Evolutionary conservation across 257 asterid genomes (phyloP).

Genomic region (Ilex aquifolium): DNA sequence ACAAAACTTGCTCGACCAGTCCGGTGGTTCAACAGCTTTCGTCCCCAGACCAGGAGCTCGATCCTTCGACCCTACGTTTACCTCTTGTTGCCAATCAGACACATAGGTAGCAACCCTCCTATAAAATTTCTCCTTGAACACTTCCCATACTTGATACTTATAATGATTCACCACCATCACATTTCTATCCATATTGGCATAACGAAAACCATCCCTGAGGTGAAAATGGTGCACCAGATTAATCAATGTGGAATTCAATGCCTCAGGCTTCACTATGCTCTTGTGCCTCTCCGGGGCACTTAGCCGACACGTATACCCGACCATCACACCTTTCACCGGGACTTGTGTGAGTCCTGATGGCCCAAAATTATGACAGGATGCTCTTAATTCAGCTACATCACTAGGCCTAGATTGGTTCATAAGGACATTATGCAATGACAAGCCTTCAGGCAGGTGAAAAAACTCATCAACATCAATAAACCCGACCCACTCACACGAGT

Average conservation of each 20-base stretch:
- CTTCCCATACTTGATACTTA: constrained; percentile 87
- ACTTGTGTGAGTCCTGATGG: constrained; percentile 48
- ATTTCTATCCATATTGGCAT: constrained; percentile 25
- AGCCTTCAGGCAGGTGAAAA: constrained; percentile 33
- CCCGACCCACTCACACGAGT: constrained; percentile 69
- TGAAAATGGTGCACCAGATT: constrained; percentile 74
- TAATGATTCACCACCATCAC: constrained; percentile 64
- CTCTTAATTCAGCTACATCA: constrained; percentile 43
- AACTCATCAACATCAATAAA: constrained; percentile 83
- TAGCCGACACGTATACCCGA: constrained; percentile 70
- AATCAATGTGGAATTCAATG: constrained; percentile 41
- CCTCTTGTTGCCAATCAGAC: constrained; percentile 68
- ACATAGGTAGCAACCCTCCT: constrained; percentile 79
- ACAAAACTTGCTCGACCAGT: constrained; percentile 66
- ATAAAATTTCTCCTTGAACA: constrained; percentile 65
- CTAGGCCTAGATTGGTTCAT: constrained; percentile 10
- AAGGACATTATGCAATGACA: constrained; percentile 25
- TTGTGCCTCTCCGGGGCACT: constrained; percentile 66
- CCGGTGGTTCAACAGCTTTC: constrained; percentile 53
- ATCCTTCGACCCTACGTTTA: constrained; percentile 58
- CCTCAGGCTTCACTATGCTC: constrained; percentile 64
- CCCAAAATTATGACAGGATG: constrained; percentile 56
- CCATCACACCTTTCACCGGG: constrained; percentile 52
- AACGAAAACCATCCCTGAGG: constrained; percentile 31
- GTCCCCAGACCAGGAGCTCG: constrained; percentile 80